Base-by-base conservation (phyloP, 495 filamentous ascomycete species). In the Hyaloscypha variabilis region DNA sequence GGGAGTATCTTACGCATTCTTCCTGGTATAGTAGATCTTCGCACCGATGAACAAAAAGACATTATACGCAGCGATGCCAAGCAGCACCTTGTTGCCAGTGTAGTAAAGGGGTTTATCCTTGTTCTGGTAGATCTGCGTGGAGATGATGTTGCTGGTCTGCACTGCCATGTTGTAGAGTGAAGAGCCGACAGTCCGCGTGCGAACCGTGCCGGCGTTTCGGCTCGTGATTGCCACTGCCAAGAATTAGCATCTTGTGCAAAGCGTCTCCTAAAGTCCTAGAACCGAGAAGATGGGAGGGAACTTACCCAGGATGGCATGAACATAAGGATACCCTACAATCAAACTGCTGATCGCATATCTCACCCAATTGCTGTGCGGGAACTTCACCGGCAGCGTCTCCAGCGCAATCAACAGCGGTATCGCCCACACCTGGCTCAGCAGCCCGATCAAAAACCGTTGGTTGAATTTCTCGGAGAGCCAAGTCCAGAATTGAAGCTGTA, bases 141-240 rank as follows among this genome's bases (percentile, higher is more conserved):
- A 72, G 63, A 90, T 84, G 57, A 92, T 88, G 21, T 79, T 87
- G 29, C 82, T 81, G 0, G 81, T 78, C 70, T 93, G 89, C 5
- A 92, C 87, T 29, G 77, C 79, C 88, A 93, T 92, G 76, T 93
- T 93, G 73, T 94, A 94, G 17, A 91, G 66, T 0, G 82, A 82
- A 0, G 84, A 82, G 3, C 82, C 82, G 21, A 92, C 85, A 5
- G 88, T 86, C 3, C 90, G 72, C 0, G 89, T 90, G 1, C 88
- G 76, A 14, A 91, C 89, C 0, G 84, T 84, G n/a, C 88, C 88
- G 10, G 86, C 81, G 71, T 91, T 90, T 30, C 84, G 78, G 0
- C 85, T 86, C 23, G 86, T 87, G 79, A 87, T 87, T 11, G 83
- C 88, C 3, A 90, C 89, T 60, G 75, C 25, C 25, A 6, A 26